Base-by-base conservation (phyloP, 2,329 filamentous ascomycete species). In the Colletotrichum sidae region DNA sequence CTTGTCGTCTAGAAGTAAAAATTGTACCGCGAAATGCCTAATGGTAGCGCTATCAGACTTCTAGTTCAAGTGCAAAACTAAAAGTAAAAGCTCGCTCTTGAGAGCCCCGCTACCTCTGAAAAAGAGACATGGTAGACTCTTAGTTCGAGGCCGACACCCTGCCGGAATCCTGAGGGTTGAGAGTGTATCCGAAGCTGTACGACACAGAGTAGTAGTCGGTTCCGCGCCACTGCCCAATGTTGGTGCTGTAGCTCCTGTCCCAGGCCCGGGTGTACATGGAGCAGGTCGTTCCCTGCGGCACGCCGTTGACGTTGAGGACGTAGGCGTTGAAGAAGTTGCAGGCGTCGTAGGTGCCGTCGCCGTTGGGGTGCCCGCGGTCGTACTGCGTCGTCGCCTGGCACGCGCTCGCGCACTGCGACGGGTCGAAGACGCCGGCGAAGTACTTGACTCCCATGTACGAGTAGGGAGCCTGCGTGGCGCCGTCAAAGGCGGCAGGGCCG, bases 321-420 rank as follows among this genome's bases (percentile, higher is more conserved):
- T 51, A 65, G n/a, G 62, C 12, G 50, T 61, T 65, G 51, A 65
- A 46, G 62, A 65, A 65, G 57, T 61, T 65, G 62, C 57, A 65
- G 13, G 57, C 51, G 12, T 65, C 57, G 46, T 65, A 65, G 15
- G 51, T 55, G 44, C 57, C 57, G n/a, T 65, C 62, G 13, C 10
- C 9, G 7, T 10, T 52, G 11, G 57, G 62, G 57, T 65, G 62
- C 12, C 38, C 35, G 39, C 17, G 34, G 46, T 65, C 51, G 41
- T 65, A 65, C 39, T 35, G 3, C 9, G 62, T 61, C 11, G 57
- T 65, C 1, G 45, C 62, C 51, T 25, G 13, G 51, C 62, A 65
- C 25, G 62, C 62, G 6, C 13, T 10, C 39, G 62, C 46, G 15
- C 62, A 65, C 57, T 46, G 62, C 4, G 6, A 4, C 6, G 62